These are phyloP conservation scores for Mucor saturninus DNA, from an alignment of 371 early-diverging fungal species.

Conservation along the genomic window DNA sequence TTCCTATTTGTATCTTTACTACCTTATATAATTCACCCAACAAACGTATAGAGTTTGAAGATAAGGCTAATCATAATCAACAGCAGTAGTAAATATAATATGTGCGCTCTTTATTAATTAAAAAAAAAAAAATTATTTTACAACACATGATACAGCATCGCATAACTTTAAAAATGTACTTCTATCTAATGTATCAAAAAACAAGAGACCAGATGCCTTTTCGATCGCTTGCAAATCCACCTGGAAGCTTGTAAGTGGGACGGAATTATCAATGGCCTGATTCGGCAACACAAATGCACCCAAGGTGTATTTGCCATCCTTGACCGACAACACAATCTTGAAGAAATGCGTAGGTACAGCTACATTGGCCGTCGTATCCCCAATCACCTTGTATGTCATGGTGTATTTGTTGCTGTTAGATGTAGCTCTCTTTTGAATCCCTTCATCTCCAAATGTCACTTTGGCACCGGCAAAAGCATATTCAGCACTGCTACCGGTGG, in stretches of 20 bases:
- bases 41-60: slow-evolving; percentile 42
- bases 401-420: slow-evolving; percentile 21
- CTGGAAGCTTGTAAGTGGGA: slow-evolving; percentile 67
- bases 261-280: slow-evolving; percentile 59
- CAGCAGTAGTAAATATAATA: slow-evolving; percentile 6
- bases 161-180: slow-evolving; percentile 46
- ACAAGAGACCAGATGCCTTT: slow-evolving; percentile 72
- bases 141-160: slow-evolving; percentile 11
- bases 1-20: slow-evolving; percentile 37
- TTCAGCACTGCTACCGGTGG: not conserved
- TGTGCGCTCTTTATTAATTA: not conserved
- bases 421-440: not conserved
- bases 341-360: slow-evolving; percentile 94
- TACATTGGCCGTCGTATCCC: slow-evolving; percentile 76
- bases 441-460: not conserved
- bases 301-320: slow-evolving; percentile 41
- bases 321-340: slow-evolving; percentile 72
- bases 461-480: slow-evolving; percentile 9
- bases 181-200: slow-evolving; percentile 68
- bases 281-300: slow-evolving; percentile 90
- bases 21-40: slow-evolving; percentile 43
- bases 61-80: slow-evolving; percentile 12
- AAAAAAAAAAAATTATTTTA: not conserved
- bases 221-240: slow-evolving; percentile 75
- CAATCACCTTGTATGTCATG: slow-evolving; percentile 71